phyloP scores from a whole-genome alignment of 352 stramenopile species.

The Globisporangium perplexum region DNA sequence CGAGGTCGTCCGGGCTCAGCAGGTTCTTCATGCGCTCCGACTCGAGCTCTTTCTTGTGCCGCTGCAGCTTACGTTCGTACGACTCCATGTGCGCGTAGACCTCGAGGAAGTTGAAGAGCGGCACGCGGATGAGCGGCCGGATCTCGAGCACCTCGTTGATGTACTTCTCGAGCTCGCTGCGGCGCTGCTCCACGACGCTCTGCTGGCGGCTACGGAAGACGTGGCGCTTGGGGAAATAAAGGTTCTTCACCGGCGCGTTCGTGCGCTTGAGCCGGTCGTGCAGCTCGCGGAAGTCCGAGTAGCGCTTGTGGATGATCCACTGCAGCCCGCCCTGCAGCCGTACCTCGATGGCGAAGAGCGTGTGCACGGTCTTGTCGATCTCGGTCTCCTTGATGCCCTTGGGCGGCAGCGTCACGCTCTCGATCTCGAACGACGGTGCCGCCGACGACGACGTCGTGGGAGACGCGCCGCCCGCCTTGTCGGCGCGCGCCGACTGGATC shows the following conservation, averaged over 20 bases:
- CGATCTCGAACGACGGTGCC: constrained; percentile 76
- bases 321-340: constrained; percentile 71
- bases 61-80: constrained; percentile 79
- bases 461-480: constrained; percentile 12
- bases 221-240: constrained; percentile 84
- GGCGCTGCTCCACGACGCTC: constrained; percentile 81
- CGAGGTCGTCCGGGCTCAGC: constrained; percentile 46
- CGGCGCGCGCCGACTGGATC: constrained; percentile 30
- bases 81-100: constrained; percentile 86
- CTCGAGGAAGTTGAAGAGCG: constrained; percentile 86
- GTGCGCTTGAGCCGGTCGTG: constrained; percentile 80
- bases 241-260: constrained; percentile 67
- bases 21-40: constrained; percentile 86
- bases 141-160: constrained; percentile 86
- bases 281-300: constrained; percentile 86
- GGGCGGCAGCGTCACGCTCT: constrained; percentile 65
- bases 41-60: constrained; percentile 85
- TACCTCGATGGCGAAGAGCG: constrained; percentile 77
- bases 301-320: constrained; percentile 87
- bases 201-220: constrained; percentile 82
- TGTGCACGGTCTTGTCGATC: constrained; percentile 80
- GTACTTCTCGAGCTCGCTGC: constrained; percentile 83
- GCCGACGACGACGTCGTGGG: constrained; percentile 25
- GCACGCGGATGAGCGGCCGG: constrained; percentile 68
- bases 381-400: constrained; percentile 70